A percentile compares a stretch with the other conserved stretches of the same genome.
phyloP scores from a whole-genome alignment of 2,329 filamentous ascomycete species.

The Aspergillus pseudotamarii region DNA sequence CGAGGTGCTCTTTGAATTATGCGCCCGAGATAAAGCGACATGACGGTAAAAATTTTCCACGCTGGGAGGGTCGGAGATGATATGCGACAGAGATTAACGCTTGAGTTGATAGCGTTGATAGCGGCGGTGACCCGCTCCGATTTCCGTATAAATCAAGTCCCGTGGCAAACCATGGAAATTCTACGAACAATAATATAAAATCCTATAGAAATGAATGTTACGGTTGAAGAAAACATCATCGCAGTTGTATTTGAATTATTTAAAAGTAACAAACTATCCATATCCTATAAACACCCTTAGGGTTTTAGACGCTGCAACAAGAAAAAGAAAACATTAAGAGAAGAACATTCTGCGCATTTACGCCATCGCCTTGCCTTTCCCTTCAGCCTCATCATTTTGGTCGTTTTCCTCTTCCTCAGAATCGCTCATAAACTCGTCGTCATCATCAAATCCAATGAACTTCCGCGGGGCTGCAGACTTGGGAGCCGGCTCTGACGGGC shows the following conservation, averaged over 20 bases:
- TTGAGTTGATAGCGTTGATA: slow-evolving; percentile 21
- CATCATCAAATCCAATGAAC: slow-evolving; percentile 53
- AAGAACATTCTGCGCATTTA: slow-evolving; percentile 15
- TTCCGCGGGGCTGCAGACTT: slow-evolving; percentile 35
- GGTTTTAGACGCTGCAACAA: slow-evolving; percentile 8
- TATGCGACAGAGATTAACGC: slow-evolving; percentile 11
- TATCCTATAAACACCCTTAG: background rate
- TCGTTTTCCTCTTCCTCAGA: slow-evolving; percentile 41
- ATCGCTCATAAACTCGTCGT: slow-evolving; percentile 51
- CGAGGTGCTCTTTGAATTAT: slow-evolving; percentile 23
- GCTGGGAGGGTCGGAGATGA: background rate
- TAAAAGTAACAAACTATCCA: background rate
- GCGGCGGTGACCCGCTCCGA: slow-evolving; percentile 21
- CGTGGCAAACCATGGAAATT: slow-evolving; percentile 17
- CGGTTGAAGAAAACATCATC: background rate
- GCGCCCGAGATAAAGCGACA: slow-evolving; percentile 32
- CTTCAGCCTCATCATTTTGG: slow-evolving; percentile 25
- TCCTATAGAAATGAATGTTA: background rate
- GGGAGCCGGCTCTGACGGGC: slow-evolving; percentile 27
- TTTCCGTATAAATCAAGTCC: slow-evolving; percentile 21
- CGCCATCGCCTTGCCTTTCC: slow-evolving; percentile 42
- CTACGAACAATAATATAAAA: background rate
- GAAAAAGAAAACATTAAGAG: slow-evolving; percentile 9
- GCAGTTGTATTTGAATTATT: background rate
- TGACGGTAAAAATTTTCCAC: slow-evolving; percentile 19